Conservation (phyloP, 768 basidiomycete genomes). For the Termitomyces sp. region DNA sequence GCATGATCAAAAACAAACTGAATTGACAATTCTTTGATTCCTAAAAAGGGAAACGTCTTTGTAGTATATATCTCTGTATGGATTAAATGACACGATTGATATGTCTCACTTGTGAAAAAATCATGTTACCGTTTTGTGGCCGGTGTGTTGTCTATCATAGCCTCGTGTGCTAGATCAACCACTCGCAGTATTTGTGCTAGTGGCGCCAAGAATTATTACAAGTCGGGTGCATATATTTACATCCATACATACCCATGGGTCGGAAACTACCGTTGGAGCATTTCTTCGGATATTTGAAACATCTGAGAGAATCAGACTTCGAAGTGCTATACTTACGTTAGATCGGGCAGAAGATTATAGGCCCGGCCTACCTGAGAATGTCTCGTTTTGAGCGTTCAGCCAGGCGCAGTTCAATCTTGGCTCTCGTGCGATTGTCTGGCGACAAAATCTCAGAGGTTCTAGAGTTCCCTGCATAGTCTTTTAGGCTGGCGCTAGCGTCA, state of each 20-base stretch:
- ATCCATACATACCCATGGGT: slow-evolving; percentile 29
- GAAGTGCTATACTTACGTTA: slow-evolving; percentile 6
- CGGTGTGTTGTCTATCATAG: slow-evolving; percentile 46
- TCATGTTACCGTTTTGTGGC: slow-evolving; percentile 55
- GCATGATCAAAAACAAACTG: slow-evolving; percentile 33
- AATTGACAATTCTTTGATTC: slow-evolving; percentile 73
- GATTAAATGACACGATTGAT: neutral
- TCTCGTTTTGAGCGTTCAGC: slow-evolving; percentile 25
- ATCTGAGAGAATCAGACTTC: slow-evolving; percentile 12
- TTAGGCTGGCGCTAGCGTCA: neutral
- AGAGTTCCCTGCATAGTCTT: slow-evolving; percentile 9
- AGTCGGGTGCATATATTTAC: slow-evolving; percentile 1
- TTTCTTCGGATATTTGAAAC: slow-evolving; percentile 30
- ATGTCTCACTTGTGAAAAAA: slow-evolving; percentile 1
- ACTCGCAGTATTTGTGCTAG: slow-evolving; percentile 67
- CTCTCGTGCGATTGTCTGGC: slow-evolving; percentile 12
- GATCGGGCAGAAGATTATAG: neutral
- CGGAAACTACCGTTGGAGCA: slow-evolving; percentile 29
- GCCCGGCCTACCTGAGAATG: slow-evolving; percentile 19
- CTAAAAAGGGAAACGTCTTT: slow-evolving; percentile 76
- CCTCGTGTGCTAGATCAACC: slow-evolving; percentile 66
- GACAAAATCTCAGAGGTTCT: slow-evolving; percentile 5
- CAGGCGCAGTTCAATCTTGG: slow-evolving; percentile 27
- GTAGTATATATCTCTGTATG: slow-evolving; percentile 78
- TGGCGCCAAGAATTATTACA: neutral